Evolutionary conservation across 1,284 basidiomycete genomes (phyloP).

Genomic region (Takashimella koratensis): DNA sequence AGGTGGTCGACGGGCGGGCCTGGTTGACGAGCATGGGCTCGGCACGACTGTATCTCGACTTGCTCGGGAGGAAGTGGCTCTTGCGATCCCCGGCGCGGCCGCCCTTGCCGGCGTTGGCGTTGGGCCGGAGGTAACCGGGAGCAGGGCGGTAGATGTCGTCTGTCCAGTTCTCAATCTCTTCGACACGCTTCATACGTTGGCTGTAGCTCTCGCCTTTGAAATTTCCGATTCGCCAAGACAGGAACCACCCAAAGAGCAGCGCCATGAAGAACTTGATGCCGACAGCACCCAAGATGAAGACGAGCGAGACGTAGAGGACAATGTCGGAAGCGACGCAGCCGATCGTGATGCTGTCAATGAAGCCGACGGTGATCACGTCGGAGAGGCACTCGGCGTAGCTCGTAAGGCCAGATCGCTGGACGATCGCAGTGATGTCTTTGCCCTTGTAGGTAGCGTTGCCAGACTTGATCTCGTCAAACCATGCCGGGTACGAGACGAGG

Average conservation of each 20-base stretch:
- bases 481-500: constrained; percentile 71
- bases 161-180: constrained; percentile 94
- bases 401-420: constrained; percentile 61
- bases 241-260: constrained; percentile 95
- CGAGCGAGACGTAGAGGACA: constrained; percentile 89
- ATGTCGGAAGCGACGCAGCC: constrained; percentile 94
- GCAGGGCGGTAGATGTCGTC: constrained; percentile 94
- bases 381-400: constrained; percentile 74
- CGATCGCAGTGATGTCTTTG: constrained; percentile 78
- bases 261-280: constrained; percentile 95
- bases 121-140: constrained; percentile 86
- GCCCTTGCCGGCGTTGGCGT: constrained; percentile 61
- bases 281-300: constrained; percentile 97
- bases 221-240: constrained; percentile 87
- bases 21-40: constrained; percentile 61
- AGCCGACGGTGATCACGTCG: constrained; percentile 82
- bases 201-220: constrained; percentile 92
- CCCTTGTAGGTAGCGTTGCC: constrained; percentile 71
- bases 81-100: constrained; percentile 54
- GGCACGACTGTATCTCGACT: constrained; percentile 78
- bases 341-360: constrained; percentile 88
- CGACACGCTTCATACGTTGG: constrained; percentile 84
- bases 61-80: constrained; percentile 67
- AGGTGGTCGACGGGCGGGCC: constrained; percentile 67
- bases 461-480: constrained; percentile 74